Evolutionary conservation across 2,329 filamentous ascomycete species (phyloP), one percentile per base, ranked within the genome.

Genomic region (Aschersonia sp.): DNA sequence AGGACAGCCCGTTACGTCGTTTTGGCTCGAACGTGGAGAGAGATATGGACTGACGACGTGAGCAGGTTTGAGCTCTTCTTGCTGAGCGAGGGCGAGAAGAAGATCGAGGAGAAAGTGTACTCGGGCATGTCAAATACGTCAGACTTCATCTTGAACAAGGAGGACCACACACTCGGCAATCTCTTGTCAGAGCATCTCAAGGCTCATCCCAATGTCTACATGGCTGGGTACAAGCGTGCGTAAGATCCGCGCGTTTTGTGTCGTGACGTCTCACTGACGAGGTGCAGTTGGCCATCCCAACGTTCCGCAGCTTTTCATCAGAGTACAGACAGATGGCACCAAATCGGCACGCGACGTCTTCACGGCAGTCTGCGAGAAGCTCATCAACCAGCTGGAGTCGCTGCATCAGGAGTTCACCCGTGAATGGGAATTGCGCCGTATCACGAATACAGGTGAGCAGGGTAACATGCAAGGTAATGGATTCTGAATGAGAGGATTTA

Each of bases 101-200:
- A 96, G 70, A 87, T 95, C 50, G 84, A 89, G 51, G 83, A 89
- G 67, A 84, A 85, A 61, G 75, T 87, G 5, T 92, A 95, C 63
- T 92, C 89, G 61, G 89, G 88, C 60, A 89, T 94, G 62, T 87
- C 91, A 29, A 94, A 95, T 63, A 89, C 86, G n/a, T 85, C 88
- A 7, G 85, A 96, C 66, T 98, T 98, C 70, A 81, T 87, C 50
- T 82, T 98, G 68, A 87, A 88, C 68, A 97, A 96, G 66, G 92
- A 98, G 65, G 92, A 98, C 58, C 91, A 96, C 68, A 96, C 91
- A 1, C 78, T 98, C 30, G 92, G 84, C 57, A 96, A 98, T 65
- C 75, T 98, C 48, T 76, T 98, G 49, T 78, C 84, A 45, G 82
- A 87, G 59, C 86, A 91, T 58, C 83, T 98, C 49, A 82, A 92